Base-by-base conservation (phyloP, 2,329 filamentous ascomycete species). In the Diplodia intermedia region DNA sequence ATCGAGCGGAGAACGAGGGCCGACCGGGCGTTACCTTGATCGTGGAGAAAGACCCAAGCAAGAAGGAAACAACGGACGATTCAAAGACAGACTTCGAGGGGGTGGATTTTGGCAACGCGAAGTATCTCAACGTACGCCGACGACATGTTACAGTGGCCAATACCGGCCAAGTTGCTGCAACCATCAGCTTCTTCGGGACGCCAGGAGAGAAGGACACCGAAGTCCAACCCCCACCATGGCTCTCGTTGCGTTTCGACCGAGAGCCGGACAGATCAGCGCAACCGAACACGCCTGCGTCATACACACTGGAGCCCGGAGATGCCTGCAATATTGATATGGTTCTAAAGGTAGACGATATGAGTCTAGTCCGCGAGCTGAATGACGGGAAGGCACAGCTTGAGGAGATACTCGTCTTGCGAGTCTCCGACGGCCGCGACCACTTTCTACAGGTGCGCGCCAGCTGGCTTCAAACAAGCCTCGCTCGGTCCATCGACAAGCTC, bases 1-100 rank as follows among this genome's bases (percentile, higher is more conserved):
- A 99, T 75, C 90, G 93, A 56, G 91, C 90, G 1, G 94, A 98
- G 77, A 98, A 98, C 70, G 94, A 98, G 79, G 88, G 91, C 0
- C 86, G 94, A 0, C 95, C 95, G 0, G 88, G 86, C 2, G 86
- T 97, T 53, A 95, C 93, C 0, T 84, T 98, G 38, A 89, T 97
- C 1, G 87, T 96, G 0, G 94, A 98, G 71, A 68, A 70, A 40
- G 66, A 69, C 18, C 68, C 72, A 23, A 66, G 61, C 56, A 69
- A 70, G 38, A 69, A 56, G 31, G 70, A 67, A 23, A 71, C 75
- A 62, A 79, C 72, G n/a, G 80, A 79, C 23, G 79, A 81, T 31
- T 76, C 76, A 18, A 78, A 82, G 36, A 75, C 71, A 65, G 70
- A 72, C 47, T 78, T 75, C 68, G 82, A 89, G 73, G 87, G 88